phyloP scores from a whole-genome alignment of 176 grass and related monocot species.

The Carex myosuroides region DNA sequence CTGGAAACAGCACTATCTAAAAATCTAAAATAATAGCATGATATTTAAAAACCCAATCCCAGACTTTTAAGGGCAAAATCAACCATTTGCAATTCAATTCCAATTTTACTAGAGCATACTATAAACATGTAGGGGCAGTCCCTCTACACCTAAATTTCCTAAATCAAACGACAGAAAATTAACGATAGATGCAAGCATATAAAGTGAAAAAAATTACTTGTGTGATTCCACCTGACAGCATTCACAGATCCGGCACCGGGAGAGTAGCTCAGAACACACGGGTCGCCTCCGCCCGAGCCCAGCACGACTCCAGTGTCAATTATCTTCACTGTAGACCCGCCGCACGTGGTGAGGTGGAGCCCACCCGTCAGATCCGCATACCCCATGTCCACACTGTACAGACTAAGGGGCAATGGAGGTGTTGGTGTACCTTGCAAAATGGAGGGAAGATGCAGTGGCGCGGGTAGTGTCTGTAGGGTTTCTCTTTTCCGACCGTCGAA shows the following conservation, averaged over 20 bases:
- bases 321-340: slow-evolving; percentile 86
- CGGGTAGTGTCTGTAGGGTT: slow-evolving; percentile 3
- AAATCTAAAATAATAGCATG: neutral
- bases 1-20: neutral
- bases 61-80: neutral
- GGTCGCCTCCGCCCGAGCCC: slow-evolving; percentile 43
- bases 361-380: slow-evolving; percentile 71
- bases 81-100: neutral
- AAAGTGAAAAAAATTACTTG: slow-evolving; percentile 39
- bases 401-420: neutral
- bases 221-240: slow-evolving; percentile 91
- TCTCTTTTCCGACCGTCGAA: slow-evolving; percentile 16
- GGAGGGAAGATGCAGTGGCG: neutral
- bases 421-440: slow-evolving; percentile 20
- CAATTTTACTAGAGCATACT: neutral
- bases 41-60: neutral
- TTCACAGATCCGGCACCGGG: slow-evolving; percentile 50
- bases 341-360: slow-evolving; percentile 64
- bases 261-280: slow-evolving; percentile 78
- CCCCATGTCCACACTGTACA: slow-evolving; percentile 38
- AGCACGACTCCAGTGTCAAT: slow-evolving; percentile 70
- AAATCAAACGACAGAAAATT: neutral
- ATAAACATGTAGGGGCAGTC: neutral
- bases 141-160: neutral
- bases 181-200: neutral